Evolutionary conservation across 1,284 basidiomycete species (phyloP), one percentile per base, ranked within the genome.

Genomic region (Trametes sp.): DNA sequence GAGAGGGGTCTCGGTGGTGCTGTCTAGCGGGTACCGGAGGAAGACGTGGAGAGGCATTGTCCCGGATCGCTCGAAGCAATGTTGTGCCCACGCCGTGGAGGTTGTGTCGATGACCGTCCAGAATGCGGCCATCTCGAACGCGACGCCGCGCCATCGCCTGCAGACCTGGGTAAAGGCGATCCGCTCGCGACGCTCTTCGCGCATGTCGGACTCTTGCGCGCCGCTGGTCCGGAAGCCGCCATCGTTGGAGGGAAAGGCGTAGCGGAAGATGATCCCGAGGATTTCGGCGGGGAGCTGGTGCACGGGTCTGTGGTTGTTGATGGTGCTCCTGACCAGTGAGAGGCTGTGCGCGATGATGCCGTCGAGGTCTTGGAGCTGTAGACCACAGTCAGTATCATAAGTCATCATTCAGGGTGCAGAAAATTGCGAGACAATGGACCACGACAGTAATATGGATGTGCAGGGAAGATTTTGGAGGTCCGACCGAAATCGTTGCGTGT

Each of bases 81-180:
- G 46, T 7, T 42, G 14, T 1, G 61, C 28, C 36, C 56, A 53
- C 11, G 36, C 42, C n/a, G n/a, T 45, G 21, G 58, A 42, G 7
- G 48, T 35, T 7, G 46, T 50, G 52, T 59, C 58, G 24, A 67
- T 31, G 33, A 63, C 33, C 16, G 61, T 61, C 66, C 66, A 67
- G 54, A 67, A 55, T 29, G 63, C 51, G 45, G 52, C 56, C 33
- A 61, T 61, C n/a, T 63, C 49, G 42, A 52, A 36, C 11, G 66
- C 63, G 61, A 63, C 48, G 35, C n/a, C 38, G 9, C 66, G 59
- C 66, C 66, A 68, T 26, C 63, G 61, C 16, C 57, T 54, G 57
- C 66, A 68, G 28, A 68, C 64, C 11, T 58, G 45, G 1, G 64
- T 53, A 28, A 68, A 55, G 19, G 50, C 21, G 16, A 55, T 8